Base-by-base conservation (phyloP, 768 basidiomycete species). In the Multifurca ochricompacta region DNA sequence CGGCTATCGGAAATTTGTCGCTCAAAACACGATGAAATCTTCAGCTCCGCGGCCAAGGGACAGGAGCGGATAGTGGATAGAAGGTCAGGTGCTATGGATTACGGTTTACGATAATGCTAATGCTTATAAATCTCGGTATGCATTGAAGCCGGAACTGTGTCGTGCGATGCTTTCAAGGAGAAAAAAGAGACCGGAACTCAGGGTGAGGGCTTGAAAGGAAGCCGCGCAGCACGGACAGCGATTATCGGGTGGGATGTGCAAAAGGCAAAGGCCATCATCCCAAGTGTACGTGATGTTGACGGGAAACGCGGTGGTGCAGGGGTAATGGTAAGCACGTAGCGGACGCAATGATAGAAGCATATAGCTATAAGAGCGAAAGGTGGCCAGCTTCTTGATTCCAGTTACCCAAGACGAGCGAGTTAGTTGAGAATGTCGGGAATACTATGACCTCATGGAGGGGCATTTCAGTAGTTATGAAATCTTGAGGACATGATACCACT, bases 361-460 rank as follows among this genome's bases (percentile, higher is more conserved):
- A 46, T 52, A 3, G 27, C 44, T 35, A 57, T 28, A 57, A 36
- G 27, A 36, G 45, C 48, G 56, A 23, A 32, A 27, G 19, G 31
- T 31, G 39, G n/a, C 44, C 45, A 47, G 40, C 30, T 25, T 41
- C 19, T 40, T 51, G 44, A 52, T 25, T 39, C 45, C 34, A 25
- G 28, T 52, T 52, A 25, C 4, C 45, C 32, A 52, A 47, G 45
- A 52, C 52, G 56, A 51, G 37, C 6, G 21, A 18, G 35, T 47
- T 34, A 36, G 45, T 23, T 36, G 39, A 21, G 45, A 42, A 47
- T 19, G 45, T 23, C 30, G 39, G 27, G 45, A 42, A 47, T 19
- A 8, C 34, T 21, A 57, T 57, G 51, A 57, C 51, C 50, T 57
- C 56, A 57, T 52, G 45, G 27, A 42, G 37, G 37, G 19, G 30